phyloP scores from a whole-genome alignment of 225 moss, liverwort and hornwort species.

The Bryum argenteum region DNA sequence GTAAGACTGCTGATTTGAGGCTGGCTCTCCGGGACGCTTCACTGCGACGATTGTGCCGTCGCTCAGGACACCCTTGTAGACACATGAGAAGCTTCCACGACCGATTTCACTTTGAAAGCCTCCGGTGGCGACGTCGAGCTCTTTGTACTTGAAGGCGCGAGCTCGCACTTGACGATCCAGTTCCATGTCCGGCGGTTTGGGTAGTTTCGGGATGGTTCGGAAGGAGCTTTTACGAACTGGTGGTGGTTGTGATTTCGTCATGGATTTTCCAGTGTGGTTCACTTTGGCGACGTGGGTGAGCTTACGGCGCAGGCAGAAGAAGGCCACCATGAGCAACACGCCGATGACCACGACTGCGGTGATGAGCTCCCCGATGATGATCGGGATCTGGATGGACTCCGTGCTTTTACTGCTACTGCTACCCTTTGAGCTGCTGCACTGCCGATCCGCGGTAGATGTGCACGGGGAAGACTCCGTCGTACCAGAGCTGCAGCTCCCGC shows the following conservation, averaged over 20 bases:
- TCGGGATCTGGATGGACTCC: slow-evolving; percentile 69
- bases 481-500: slow-evolving; percentile 35
- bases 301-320: slow-evolving; percentile 67
- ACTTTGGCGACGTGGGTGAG: slow-evolving; percentile 32
- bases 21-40: slow-evolving; percentile 46
- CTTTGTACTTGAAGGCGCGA: slow-evolving; percentile 54
- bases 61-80: slow-evolving; percentile 57
- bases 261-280: slow-evolving; percentile 3
- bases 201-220: slow-evolving; percentile 32
- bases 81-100: slow-evolving; percentile 69
- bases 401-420: slow-evolving; percentile 17
- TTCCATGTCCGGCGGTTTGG: slow-evolving; percentile 29
- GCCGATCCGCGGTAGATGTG: slow-evolving; percentile 44
- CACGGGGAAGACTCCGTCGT: slow-evolving; percentile 38
- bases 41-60: slow-evolving; percentile 59
- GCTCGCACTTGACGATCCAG: slow-evolving; percentile 53
- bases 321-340: slow-evolving; percentile 62
- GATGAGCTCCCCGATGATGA: slow-evolving; percentile 74
- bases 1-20: slow-evolving; percentile 42
- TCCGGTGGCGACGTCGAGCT: slow-evolving; percentile 57
- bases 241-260: neutral
- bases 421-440: slow-evolving; percentile 28
- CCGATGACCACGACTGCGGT: slow-evolving; percentile 69
- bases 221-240: slow-evolving; percentile 45
- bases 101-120: slow-evolving; percentile 58